Evolutionary conservation across 139 green algal species (phyloP), one percentile per base, ranked within the genome.

Genomic region (Prasinococcaceae sp.): DNA sequence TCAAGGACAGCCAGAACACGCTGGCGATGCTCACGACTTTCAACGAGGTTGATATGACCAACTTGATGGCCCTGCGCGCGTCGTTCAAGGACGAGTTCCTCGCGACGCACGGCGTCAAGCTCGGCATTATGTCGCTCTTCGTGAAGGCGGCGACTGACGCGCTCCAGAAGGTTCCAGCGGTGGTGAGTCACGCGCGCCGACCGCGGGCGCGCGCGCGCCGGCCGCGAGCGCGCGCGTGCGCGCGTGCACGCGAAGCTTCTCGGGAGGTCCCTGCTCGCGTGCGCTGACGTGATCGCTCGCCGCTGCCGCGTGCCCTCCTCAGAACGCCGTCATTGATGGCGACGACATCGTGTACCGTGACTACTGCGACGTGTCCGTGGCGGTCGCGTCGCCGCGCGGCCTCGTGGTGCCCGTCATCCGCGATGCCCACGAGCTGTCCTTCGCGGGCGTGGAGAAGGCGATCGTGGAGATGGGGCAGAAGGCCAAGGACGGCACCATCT

Each of bases 1-100:
- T 97, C 14, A 98, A 98, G 74, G 82, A 74, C 10, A 79, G 86
- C 0, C 90, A 97, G 68, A 96, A 97, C 76, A 95, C 86, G 6
- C 95, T 93, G 52, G 90, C 90, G 28, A 87, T 98, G 83, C 77
- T 98, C 27, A 88, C 81, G 30, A 98, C 90, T 30, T 98, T 96
- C 77, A 98, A 98, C 59, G 90, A 98, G 69, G 74, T 98, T n/a
- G 90, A 98, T 81, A 98, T 98, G 90, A 93, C 81, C 12, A 81
- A 80, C 36, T 17, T 78, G 12, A 79, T 79, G 43, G 32, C 32
- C 1, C 47, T 79, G 36, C 56, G 71, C 25, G 66, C 47, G 12
- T 37, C 65, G 27, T 79, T 62, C 38, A 96, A 97, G 79, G 90
- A 99, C 46, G 52, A 53, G 0, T 99, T 99, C 68, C 36, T 92